Evolutionary conservation across 2,329 filamentous ascomycete species (phyloP).

Genomic region (Hysterium pulicare): DNA sequence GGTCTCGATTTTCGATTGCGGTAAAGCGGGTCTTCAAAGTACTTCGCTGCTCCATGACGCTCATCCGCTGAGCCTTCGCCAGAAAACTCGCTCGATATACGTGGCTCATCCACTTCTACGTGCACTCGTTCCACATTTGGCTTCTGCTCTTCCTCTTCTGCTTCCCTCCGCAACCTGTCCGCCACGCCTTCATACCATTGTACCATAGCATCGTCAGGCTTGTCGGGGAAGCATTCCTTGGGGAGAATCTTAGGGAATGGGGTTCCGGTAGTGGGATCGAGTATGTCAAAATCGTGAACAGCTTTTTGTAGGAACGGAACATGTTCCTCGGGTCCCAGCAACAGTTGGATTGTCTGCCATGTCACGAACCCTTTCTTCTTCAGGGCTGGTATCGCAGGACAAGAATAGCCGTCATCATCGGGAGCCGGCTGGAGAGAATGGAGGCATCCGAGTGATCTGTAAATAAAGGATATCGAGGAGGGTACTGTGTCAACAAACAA

Average conservation of each 20-base stretch:
- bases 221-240: slow-evolving; percentile 65
- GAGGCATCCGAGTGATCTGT: slow-evolving; percentile 85
- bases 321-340: slow-evolving; percentile 85
- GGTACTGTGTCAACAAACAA: slow-evolving; percentile 76
- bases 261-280: slow-evolving; percentile 63
- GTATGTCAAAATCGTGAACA: slow-evolving; percentile 71
- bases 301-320: slow-evolving; percentile 78
- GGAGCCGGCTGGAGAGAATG: slow-evolving; percentile 75
- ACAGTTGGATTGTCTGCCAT: slow-evolving; percentile 89
- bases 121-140: slow-evolving; percentile 20
- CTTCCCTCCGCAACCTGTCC: slow-evolving; percentile 64
- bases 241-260: slow-evolving; percentile 60
- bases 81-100: slow-evolving; percentile 30
- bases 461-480: slow-evolving; percentile 82
- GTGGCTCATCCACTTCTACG: slow-evolving; percentile 20
- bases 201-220: slow-evolving; percentile 75
- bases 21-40: slow-evolving; percentile 50
- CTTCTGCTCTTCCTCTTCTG: slow-evolving; percentile 42
- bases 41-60: slow-evolving; percentile 42
- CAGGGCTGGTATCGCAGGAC: slow-evolving; percentile 77
- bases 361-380: slow-evolving; percentile 82
- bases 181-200: slow-evolving; percentile 81
- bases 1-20: slow-evolving; percentile 44
- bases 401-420: slow-evolving; percentile 63
- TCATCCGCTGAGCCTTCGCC: slow-evolving; percentile 43